These are phyloP conservation scores for Tuber magnatum DNA, from an alignment of 495 filamentous ascomycete genomes.

Conservation along the genomic window DNA sequence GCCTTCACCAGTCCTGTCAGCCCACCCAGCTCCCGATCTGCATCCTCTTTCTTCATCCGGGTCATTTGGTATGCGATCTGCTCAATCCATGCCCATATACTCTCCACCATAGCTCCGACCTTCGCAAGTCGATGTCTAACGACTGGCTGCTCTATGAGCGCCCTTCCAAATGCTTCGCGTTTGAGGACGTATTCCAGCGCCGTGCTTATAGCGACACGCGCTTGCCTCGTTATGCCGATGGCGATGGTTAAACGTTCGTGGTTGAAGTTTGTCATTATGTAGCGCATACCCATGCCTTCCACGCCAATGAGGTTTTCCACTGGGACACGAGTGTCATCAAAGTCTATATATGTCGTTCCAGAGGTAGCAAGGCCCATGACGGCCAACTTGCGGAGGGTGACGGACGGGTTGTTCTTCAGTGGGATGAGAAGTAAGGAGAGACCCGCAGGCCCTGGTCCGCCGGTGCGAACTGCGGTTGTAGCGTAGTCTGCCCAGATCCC, in stretches of 20 bases:
- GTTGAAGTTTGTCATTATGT: constrained; percentile 81
- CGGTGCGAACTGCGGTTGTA: constrained; percentile 70
- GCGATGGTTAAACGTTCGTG: constrained; percentile 65
- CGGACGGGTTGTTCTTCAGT: constrained; percentile 55
- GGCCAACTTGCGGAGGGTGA: constrained; percentile 59
- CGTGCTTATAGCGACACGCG: constrained; percentile 57
- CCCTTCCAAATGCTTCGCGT: constrained; percentile 68
- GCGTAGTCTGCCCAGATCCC: constrained; percentile 67
- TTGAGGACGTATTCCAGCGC: constrained; percentile 64
- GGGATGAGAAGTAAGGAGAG: constrained; percentile 63
- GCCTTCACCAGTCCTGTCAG: constrained; percentile 65
- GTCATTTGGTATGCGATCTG: constrained; percentile 65
- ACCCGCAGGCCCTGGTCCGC: constrained; percentile 52
- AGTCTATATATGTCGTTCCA: constrained; percentile 68
- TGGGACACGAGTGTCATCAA: constrained; percentile 66
- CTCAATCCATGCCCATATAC: constrained; percentile 66
- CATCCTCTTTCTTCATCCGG: constrained; percentile 55
- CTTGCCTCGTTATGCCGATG: constrained; percentile 55
- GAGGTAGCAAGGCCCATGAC: constrained; percentile 54
- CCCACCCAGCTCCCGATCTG: constrained; percentile 60
- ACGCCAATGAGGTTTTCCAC: constrained; percentile 61
- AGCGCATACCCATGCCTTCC: constrained; percentile 64
- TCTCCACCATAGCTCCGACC: constrained; percentile 61
- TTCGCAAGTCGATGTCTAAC: constrained; percentile 66
- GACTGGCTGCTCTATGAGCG: constrained; percentile 65